These are phyloP conservation scores for Dothistroma pini DNA, from an alignment of 2,329 filamentous ascomycete genomes.

Conservation along the genomic window DNA sequence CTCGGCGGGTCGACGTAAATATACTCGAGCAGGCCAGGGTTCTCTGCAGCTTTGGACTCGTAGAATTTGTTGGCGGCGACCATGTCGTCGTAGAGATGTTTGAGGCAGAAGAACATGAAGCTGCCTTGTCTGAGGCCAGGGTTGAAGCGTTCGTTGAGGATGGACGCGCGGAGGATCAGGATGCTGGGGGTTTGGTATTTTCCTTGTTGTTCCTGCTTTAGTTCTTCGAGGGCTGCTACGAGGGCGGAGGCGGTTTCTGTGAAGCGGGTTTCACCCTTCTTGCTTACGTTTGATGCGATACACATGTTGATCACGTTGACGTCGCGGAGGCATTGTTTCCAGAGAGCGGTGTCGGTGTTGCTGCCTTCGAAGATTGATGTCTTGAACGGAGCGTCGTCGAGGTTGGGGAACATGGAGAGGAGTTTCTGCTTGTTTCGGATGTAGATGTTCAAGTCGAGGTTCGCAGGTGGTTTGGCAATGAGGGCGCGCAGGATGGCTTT, in stretches of 20 bases:
- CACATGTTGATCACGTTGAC: conserved; percentile 29
- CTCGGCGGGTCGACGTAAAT: not conserved
- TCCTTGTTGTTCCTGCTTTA: conserved; percentile 1
- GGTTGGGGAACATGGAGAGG: conserved; percentile 20
- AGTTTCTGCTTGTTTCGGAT: conserved; percentile 26
- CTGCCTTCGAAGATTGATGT: conserved; percentile 42
- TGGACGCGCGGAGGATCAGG: conserved; percentile 14
- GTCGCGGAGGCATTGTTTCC: conserved; percentile 16
- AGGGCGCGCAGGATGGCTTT: conserved; percentile 18
- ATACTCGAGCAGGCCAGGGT: not conserved
- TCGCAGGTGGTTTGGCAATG: conserved; percentile 12
- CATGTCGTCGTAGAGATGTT: not conserved
- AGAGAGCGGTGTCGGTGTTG: conserved; percentile 13
- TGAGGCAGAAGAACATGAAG: conserved; percentile 1
- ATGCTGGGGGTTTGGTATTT: conserved; percentile 14
- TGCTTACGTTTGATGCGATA: conserved; percentile 22
- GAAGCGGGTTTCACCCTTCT: conserved; percentile 7
- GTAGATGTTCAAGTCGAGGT: conserved; percentile 24
- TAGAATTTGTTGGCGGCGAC: not conserved
- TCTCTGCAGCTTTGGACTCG: not conserved
- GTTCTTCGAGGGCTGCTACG: conserved; percentile 6
- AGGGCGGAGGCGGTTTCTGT: conserved; percentile 17
- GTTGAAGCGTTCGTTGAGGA: conserved; percentile 9
- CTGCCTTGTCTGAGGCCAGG: not conserved
- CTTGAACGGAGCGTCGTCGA: conserved; percentile 13